These are phyloP conservation scores for Kodamaea plutei DNA, from an alignment of 1,139 yeast genomes.

Conservation along the genomic window DNA sequence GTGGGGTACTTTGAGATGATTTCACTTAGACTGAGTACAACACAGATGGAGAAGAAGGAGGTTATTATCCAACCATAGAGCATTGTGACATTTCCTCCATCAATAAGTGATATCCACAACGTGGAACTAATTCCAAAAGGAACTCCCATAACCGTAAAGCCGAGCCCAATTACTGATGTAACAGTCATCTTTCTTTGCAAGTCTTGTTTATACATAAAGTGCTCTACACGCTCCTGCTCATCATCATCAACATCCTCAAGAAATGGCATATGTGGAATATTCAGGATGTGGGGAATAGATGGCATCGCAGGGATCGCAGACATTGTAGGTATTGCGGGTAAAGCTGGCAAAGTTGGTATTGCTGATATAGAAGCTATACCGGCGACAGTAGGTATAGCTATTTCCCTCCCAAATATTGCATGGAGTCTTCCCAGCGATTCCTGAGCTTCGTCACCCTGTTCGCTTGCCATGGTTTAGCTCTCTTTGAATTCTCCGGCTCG, in stretches of 20 bases:
- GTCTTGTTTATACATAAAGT: slow-evolving; percentile 68
- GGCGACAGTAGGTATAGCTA: no score
- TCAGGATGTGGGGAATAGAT: neutral
- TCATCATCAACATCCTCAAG: slow-evolving; percentile 6
- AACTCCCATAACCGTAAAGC: slow-evolving; percentile 75
- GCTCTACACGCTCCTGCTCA: slow-evolving; percentile 57
- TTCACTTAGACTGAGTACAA: slow-evolving; percentile 66
- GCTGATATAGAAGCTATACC: no score
- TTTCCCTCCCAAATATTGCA: no score
- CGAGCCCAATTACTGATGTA: slow-evolving; percentile 65
- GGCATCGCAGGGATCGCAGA: neutral
- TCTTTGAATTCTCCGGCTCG: no score
- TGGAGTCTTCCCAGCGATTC: no score
- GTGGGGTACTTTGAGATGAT: slow-evolving; percentile 72
- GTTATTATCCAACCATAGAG: slow-evolving; percentile 68
- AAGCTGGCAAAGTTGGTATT: no score
- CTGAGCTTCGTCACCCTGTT: no score
- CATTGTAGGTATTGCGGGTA: slow-evolving; percentile 4
- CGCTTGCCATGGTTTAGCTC: no score
- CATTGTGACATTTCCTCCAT: slow-evolving; percentile 72
- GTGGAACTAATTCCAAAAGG: slow-evolving; percentile 74
- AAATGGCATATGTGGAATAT: slow-evolving; percentile 2
- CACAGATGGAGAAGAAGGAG: slow-evolving; percentile 56
- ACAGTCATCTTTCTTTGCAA: slow-evolving; percentile 63
- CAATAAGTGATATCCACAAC: slow-evolving; percentile 60